Base-by-base conservation (phyloP, 805 yeast genomes). In the Saccharomycopsis schoenii region DNA sequence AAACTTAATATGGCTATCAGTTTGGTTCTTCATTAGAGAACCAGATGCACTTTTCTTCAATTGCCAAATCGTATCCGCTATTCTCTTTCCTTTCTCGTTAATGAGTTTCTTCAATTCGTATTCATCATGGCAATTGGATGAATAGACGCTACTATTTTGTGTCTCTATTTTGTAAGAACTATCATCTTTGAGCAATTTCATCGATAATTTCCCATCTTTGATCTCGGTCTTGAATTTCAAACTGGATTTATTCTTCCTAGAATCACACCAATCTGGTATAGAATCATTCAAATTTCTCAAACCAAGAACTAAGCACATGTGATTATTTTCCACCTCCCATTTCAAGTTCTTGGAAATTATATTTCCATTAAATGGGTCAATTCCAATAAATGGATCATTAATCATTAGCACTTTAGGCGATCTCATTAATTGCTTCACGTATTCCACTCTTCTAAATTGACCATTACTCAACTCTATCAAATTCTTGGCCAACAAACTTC, bases 351-450 rank as follows among this genome's bases (percentile, higher is more conserved):
- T 47, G 15, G 52, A 47, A 19, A 47, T 47, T 1, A 47, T 47
- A 47, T 14, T 47, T 2, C 21, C 21, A 24, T 47, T 47, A 17
- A 47, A 47, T 0, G 96, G 94, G 68, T 93, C 99, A 17, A 93
- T 76, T 0, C 98, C 99, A 50, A 94, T 71, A 67, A 91, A 93
- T 10, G 97, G 97, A 68, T 94, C 98, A 71, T 94, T 98, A 19
- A 93, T 78, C 4, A 93, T 70, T 59, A 91, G 73, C 37, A 91
- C 65, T 54, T 77, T 75, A 0, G 97, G 96, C 40, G 80, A 74
- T 55, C 77, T 75, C 60, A 89, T 77, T 52, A 94, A 67, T 0
- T 91, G 83, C 63, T 81, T 80, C 0, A 97, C 98, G 34, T 94
- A 74, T 63, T 97, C 78, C 0, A 97, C 96, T 58, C 99, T 77